Evolutionary conservation across 495 filamentous ascomycete genomes (phyloP).

Genomic region (Penicillium roqueforti): DNA sequence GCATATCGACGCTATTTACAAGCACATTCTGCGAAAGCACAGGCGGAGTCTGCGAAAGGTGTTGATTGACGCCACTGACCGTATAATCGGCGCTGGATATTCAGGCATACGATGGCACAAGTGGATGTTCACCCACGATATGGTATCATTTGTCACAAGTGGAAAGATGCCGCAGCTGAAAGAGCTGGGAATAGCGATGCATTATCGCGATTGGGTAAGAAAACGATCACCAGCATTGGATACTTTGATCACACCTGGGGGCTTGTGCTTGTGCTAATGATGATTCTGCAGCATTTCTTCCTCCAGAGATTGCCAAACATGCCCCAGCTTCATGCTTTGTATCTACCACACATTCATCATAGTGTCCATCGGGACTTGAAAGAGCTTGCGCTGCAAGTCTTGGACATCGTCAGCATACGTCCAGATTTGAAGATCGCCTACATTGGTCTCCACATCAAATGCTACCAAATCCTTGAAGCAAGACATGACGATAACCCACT

Average conservation of each 20-base stretch:
- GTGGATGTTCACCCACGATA: slow-evolving; percentile 75
- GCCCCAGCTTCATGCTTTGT: slow-evolving; percentile 69
- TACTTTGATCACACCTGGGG: too few species aligned
- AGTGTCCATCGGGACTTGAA: slow-evolving; percentile 54
- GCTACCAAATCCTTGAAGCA: slow-evolving; percentile 82
- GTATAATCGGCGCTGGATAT: slow-evolving; percentile 31
- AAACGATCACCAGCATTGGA: not conserved
- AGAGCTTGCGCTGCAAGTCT: slow-evolving; percentile 78
- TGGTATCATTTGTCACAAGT: slow-evolving; percentile 74
- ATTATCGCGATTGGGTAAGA: slow-evolving; percentile 84
- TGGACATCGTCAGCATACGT: slow-evolving; percentile 82
- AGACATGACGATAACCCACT: slow-evolving; percentile 45
- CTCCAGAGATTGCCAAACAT: slow-evolving; percentile 76
- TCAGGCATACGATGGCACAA: slow-evolving; percentile 53
- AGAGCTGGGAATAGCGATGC: slow-evolving; percentile 73
- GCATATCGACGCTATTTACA: slow-evolving; percentile 70
- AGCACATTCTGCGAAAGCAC: slow-evolving; percentile 68
- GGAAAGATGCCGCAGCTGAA: slow-evolving; percentile 73
- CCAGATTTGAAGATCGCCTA: slow-evolving; percentile 82
- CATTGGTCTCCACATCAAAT: slow-evolving; percentile 74
- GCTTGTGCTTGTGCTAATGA: not conserved
- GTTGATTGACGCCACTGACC: slow-evolving; percentile 68
- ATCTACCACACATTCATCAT: slow-evolving; percentile 70
- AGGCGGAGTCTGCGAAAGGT: slow-evolving; percentile 69
- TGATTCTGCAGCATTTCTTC: slow-evolving; percentile 70